Percentiles rank a stretch among this genome's conserved stretches.
phyloP scores from a whole-genome alignment of 2,329 filamentous ascomycete genomes.

The Ophiognomonia clavigignenti-juglandacearum region DNA sequence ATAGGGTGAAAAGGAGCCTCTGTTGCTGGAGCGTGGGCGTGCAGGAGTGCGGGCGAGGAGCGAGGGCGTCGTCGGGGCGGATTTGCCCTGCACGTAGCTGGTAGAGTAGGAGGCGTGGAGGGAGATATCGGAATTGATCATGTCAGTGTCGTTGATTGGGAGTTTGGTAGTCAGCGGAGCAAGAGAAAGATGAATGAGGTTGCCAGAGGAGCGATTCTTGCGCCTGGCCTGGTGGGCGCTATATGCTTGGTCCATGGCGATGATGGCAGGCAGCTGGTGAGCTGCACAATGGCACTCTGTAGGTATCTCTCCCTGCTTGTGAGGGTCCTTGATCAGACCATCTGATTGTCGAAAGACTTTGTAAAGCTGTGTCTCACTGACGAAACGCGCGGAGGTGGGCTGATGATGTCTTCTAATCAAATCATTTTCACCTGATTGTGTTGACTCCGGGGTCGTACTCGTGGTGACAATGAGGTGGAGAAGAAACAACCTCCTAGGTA shows the following conservation, averaged over 20 bases:
- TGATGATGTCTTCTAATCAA: no score
- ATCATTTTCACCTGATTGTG: no score
- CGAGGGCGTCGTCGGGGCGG: slow-evolving; percentile 59
- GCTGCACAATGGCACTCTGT: no score
- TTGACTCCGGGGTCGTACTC: no score
- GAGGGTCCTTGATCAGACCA: no score
- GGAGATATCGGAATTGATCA: slow-evolving; percentile 32
- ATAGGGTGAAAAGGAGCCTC: slow-evolving; percentile 36
- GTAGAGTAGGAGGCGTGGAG: slow-evolving; percentile 26
- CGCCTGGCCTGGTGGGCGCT: slow-evolving; percentile 55
- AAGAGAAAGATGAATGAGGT: slow-evolving; percentile 56
- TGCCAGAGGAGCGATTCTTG: slow-evolving; percentile 54
- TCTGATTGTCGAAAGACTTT: no score
- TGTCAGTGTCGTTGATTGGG: slow-evolving; percentile 50
- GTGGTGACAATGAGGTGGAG: no score
- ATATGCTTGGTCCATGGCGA: slow-evolving; percentile 59
- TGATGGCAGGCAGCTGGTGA: no score
- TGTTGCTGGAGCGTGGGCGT: slow-evolving; percentile 34
- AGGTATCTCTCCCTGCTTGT: no score
- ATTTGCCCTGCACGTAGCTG: slow-evolving; percentile 58
- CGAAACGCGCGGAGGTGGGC: no score
- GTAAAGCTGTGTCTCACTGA: no score
- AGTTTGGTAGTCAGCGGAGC: slow-evolving; percentile 60
- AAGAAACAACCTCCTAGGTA: no score
- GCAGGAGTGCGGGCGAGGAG: slow-evolving; percentile 56